Conservation (phyloP, 495 filamentous ascomycete genomes). For the Talaromyces ruber region DNA sequence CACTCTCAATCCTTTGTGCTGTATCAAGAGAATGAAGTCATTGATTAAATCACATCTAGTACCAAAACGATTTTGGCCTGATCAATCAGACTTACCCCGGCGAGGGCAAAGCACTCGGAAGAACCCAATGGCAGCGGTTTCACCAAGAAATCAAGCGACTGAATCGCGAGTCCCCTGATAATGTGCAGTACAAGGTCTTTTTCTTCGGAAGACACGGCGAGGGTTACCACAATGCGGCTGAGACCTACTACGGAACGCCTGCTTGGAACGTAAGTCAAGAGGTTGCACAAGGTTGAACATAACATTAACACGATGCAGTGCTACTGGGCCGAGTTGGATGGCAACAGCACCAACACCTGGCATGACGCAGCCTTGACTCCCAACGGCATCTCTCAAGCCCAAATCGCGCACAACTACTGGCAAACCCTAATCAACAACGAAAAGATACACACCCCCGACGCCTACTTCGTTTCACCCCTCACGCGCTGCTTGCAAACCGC, state of each 20-base stretch:
- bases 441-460: constrained; percentile 53
- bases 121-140: constrained; percentile 63
- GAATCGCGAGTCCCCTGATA: constrained; percentile 37
- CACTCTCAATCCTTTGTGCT: neutral
- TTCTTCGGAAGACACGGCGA: constrained; percentile 65
- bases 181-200: constrained; percentile 58
- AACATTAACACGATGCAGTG: constrained; percentile 61
- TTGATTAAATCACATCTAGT: constrained; percentile 26
- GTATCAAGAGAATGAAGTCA: neutral
- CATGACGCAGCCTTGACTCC: constrained; percentile 59
- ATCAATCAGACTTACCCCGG: constrained; percentile 49
- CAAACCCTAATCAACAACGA: constrained; percentile 37
- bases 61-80: constrained; percentile 56
- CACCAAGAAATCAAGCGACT: constrained; percentile 42
- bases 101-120: constrained; percentile 28
- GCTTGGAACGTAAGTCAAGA: constrained; percentile 53
- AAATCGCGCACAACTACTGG: constrained; percentile 57
- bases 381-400: constrained; percentile 53
- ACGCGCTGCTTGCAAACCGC: constrained; percentile 59
- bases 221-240: constrained; percentile 59
- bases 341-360: constrained; percentile 61
- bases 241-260: constrained; percentile 56
- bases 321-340: constrained; percentile 63
- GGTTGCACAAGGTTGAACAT: too few species aligned
- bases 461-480: constrained; percentile 62